Evolutionary conservation across 1,284 basidiomycete species (phyloP).

Genomic region (Farysia itapuensis): DNA sequence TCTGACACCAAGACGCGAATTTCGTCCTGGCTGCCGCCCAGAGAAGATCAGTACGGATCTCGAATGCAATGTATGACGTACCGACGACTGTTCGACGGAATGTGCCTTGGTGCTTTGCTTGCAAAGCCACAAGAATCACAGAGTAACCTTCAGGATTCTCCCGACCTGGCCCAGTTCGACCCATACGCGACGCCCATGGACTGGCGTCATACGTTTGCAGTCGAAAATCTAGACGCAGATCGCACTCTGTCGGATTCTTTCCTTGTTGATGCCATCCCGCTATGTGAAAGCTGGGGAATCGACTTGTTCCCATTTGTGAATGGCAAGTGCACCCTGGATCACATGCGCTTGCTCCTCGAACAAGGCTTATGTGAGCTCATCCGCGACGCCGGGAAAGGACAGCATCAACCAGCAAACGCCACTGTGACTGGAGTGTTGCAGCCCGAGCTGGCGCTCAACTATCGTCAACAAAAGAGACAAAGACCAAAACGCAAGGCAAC

Average conservation of each 20-base stretch:
- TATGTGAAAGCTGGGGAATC: constrained; percentile 27
- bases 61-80: constrained; percentile 56
- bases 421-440: constrained; percentile 4
- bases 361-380: constrained; percentile 7
- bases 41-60: constrained; percentile 37
- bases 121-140: not conserved
- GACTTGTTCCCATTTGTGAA: constrained; percentile 6
- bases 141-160: not conserved
- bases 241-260: constrained; percentile 24
- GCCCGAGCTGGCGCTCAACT: constrained; percentile 11
- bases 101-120: constrained; percentile 22
- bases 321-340: constrained; percentile 13
- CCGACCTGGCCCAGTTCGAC: too few species aligned
- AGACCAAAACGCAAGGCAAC: not conserved
- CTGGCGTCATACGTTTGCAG: constrained; percentile 5
- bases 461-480: constrained; percentile 6
- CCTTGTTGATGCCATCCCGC: constrained; percentile 15
- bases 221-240: constrained; percentile 17
- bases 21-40: constrained; percentile 23
- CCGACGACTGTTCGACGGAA: constrained; percentile 39
- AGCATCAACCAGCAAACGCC: not conserved
- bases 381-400: constrained; percentile 4
- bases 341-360: constrained; percentile 20
- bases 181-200: constrained; percentile 25
- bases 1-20: constrained; percentile 53